Evolutionary conservation across 2,329 filamentous ascomycete species (phyloP), one percentile per base, ranked within the genome.

Genomic region (Pseudogymnoascus sp.): DNA sequence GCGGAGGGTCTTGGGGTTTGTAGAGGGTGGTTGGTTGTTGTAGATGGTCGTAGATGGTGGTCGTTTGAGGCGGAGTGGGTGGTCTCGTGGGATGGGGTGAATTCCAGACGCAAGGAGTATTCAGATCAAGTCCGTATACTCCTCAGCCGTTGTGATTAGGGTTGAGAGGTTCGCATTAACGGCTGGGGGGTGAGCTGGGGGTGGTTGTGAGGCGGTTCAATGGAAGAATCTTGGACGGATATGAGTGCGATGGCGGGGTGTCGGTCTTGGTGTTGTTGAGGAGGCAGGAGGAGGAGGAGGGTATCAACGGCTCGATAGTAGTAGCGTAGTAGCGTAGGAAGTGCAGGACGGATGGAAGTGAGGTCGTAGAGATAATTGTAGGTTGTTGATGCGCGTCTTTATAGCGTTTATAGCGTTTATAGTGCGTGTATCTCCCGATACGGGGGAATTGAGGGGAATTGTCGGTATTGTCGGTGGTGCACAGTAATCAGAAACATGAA

Each of bases 21-120:
- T 64, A 46, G 64, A 62, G 61, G 50, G 50, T 10, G 37, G 37
- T 40, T 16, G 36, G n/a, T 37, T 12, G 38, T 42, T 21, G 18
- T 23, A 46, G 18, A 25, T 25, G 6, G 16, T 42, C 6, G 16
- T 25, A 28, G 25, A 60, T 40, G 14, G 14, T 14, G 60, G 31
- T 64, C 63, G 62, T 18, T 44, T 10, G 8, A 31, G 5, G 28
- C 8, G 28, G 8, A 28, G 28, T 44, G 8, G 18, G 44, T 50
- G 44, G 44, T 34, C 8, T 31, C 28, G 28, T 31, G 28, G 28
- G 44, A 3, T 50, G 44, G 44, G 44, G 14, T 63, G 69, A 69
- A 74, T 74, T 80, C 81, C 81, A 83, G 82, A 84, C 82, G 82
- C 82, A 84, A 84, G 82, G 82, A 84, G 82, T 83, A 84, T 82